These are phyloP conservation scores for Aspergillus flavus DNA, from an alignment of 2,329 filamentous ascomycete species.

Conservation along the genomic window DNA sequence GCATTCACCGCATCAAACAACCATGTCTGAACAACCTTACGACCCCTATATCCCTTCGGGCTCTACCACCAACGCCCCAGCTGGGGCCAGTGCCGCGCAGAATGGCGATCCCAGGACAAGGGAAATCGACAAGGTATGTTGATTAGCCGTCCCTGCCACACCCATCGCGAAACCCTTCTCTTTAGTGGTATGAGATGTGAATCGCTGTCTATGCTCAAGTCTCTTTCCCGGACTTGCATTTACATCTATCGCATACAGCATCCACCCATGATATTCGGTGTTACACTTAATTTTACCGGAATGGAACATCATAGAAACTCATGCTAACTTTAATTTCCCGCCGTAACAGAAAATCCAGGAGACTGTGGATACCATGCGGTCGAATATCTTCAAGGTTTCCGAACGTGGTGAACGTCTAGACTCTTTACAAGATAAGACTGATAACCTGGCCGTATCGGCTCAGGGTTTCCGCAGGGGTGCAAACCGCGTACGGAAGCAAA, in stretches of 20 bases:
- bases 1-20: slow-evolving; percentile 25
- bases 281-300: background rate
- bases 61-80: slow-evolving; percentile 40
- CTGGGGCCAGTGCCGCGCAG: slow-evolving; percentile 53
- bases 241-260: background rate
- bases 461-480: slow-evolving; percentile 95
- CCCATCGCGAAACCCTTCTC: background rate
- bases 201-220: background rate
- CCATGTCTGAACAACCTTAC: slow-evolving; percentile 70
- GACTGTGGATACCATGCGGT: slow-evolving; percentile 90
- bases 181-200: background rate
- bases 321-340: slow-evolving; percentile 24
- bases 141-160: background rate
- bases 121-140: slow-evolving; percentile 82
- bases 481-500: slow-evolving; percentile 93
- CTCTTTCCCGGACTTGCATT: background rate
- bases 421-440: slow-evolving; percentile 85
- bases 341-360: slow-evolving; percentile 85
- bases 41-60: slow-evolving; percentile 85
- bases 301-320: slow-evolving; percentile 1
- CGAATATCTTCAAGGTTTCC: slow-evolving; percentile 96
- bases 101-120: slow-evolving; percentile 67
- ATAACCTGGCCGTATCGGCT: slow-evolving; percentile 89
- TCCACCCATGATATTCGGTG: background rate
- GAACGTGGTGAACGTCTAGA: slow-evolving; percentile 90